Base-by-base conservation (phyloP, 805 yeast species). In the Yarrowia alimentaria region DNA sequence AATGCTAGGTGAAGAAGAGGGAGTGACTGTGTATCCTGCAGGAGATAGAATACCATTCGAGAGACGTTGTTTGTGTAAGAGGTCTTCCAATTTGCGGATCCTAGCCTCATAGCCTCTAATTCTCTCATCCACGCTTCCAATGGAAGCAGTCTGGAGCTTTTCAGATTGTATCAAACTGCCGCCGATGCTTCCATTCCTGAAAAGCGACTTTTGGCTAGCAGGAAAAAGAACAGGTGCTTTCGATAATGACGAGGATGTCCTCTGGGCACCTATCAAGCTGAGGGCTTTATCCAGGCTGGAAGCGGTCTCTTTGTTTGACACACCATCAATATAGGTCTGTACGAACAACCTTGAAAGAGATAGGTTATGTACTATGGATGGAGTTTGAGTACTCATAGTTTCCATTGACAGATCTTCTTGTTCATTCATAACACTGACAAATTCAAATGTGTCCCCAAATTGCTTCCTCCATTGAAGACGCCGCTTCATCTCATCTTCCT, bases 41-140 rank as follows among this genome's bases (percentile, higher is more conserved):
- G n/a, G n/a, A n/a, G n/a, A n/a, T n/a, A n/a, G n/a, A n/a, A n/a
- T n/a, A n/a, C n/a, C n/a, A n/a, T n/a, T n/a, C n/a, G 26, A 17
- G 37, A 54, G n/a, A 33, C 78, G 86, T 50, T 80, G 83, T 55
- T 85, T 87, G 61, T 88, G 93, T 12, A 89, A 67, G 29, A 88
- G 65, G 51, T 78, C 82, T 58, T 89, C 96, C 48, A 91, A 72
- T 57, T 84, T 84, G 55, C 78, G 79, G 31, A 91, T 85, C 49
- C 95, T 70, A 9, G 77, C 65, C 62, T 83, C 83, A 56, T 88
- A 82, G 0, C 85, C 86, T 56, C 73, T 73, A 9, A 83, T 68
- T 10, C 75, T 60, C 33, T 73, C 79, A 3, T 67, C 59, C 54
- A 52, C 43, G 10, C 19, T 26, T 28, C 52, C 21, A 12, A 20